Conservation (phyloP, 2,329 filamentous ascomycete species). For the Aspergillus floridensis region DNA sequence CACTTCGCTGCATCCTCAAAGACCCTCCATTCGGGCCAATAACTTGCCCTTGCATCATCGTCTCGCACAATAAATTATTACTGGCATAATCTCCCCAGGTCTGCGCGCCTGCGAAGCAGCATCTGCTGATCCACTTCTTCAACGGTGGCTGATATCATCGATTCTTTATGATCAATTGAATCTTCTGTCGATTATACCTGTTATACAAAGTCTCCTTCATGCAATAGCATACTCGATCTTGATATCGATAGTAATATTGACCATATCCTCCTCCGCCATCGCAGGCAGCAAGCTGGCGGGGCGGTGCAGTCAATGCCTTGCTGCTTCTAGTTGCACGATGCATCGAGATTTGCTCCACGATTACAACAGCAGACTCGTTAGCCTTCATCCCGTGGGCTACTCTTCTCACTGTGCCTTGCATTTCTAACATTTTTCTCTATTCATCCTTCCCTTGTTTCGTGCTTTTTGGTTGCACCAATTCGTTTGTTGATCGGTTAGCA, state of each 20-base stretch:
- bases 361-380: conserved; percentile 25
- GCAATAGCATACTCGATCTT: neutral
- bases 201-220: neutral
- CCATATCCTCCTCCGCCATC: conserved; percentile 9
- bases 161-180: neutral
- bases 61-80: conserved; percentile 6
- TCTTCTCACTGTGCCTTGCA: conserved; percentile 24
- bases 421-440: conserved; percentile 21
- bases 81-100: conserved; percentile 1
- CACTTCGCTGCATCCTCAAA: conserved; percentile 11
- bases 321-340: conserved; percentile 32
- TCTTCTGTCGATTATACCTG: neutral
- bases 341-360: conserved; percentile 24
- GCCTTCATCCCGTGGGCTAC: conserved; percentile 15
- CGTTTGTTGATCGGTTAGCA: conserved; percentile 15
- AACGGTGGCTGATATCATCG: neutral
- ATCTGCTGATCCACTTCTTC: conserved; percentile 10
- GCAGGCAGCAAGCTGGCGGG: conserved; percentile 18
- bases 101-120: conserved; percentile 4
- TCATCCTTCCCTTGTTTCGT: neutral
- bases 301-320: conserved; percentile 21
- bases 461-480: conserved; percentile 3
- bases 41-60: conserved; percentile 19
- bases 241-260: neutral
- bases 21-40: conserved; percentile 12